Conservation (phyloP, 73 alveolate species). For the Symbiodinium natans region DNA sequence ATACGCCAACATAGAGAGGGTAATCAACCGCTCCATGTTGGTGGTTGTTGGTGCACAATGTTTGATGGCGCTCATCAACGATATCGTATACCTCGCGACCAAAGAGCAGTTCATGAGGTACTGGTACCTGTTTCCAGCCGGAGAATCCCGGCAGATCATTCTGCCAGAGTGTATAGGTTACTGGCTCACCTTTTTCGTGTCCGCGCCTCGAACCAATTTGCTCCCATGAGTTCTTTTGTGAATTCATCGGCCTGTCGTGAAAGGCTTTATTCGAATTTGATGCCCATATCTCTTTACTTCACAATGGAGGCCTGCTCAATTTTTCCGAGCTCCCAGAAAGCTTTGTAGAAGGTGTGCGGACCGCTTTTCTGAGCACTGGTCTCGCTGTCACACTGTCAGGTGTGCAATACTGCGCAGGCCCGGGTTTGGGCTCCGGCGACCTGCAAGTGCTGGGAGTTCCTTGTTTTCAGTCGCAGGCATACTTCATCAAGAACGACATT, state of each 20-base stretch:
- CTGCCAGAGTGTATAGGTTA: slow-evolving; percentile 79
- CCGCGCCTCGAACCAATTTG: background rate
- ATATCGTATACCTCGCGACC: slow-evolving; percentile 41
- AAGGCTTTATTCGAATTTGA: slow-evolving; percentile 95
- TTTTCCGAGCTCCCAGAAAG: background rate
- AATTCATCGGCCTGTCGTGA: no score
- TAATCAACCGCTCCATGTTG: slow-evolving; percentile 84
- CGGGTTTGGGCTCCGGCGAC: background rate
- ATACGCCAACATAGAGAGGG: slow-evolving; percentile 84
- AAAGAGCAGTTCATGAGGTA: background rate
- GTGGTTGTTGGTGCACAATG: slow-evolving; percentile 87
- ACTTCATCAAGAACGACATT: slow-evolving; percentile 94
- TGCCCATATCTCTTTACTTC: slow-evolving; percentile 96
- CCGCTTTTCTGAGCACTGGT: background rate
- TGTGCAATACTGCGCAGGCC: slow-evolving; percentile 91
- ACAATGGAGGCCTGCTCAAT: slow-evolving; percentile 95
- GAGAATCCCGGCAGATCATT: slow-evolving; percentile 26
- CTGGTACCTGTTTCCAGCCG: slow-evolving; percentile 74
- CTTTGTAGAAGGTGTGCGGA: background rate
- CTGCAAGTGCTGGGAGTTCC: background rate
- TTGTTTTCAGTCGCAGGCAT: slow-evolving; percentile 77
- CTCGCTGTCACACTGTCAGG: background rate
- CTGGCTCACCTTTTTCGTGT: slow-evolving; percentile 88
- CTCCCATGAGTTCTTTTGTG: background rate
- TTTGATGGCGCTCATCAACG: slow-evolving; percentile 62